A percentile compares a stretch with the other conserved stretches of the same genome.
These are phyloP conservation scores for Stereocaulon alpinum DNA, from an alignment of 495 filamentous ascomycete species.

Conservation along the genomic window DNA sequence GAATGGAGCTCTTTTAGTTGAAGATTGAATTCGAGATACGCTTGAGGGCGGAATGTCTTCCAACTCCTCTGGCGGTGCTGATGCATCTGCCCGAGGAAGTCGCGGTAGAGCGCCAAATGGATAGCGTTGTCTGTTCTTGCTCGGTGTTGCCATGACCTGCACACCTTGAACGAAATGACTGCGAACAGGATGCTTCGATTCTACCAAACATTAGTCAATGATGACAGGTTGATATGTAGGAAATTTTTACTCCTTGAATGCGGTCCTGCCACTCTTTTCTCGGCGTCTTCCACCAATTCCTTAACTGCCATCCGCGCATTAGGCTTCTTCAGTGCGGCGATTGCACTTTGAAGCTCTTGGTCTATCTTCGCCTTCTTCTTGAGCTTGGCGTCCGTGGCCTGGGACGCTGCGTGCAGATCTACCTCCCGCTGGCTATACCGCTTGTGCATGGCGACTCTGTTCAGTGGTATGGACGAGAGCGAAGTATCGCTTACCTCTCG, in stretches of 20 bases:
- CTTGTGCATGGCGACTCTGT: conserved; percentile 47
- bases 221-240: neutral
- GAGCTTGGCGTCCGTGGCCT: conserved; percentile 52
- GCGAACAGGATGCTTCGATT: conserved; percentile 55
- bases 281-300: conserved; percentile 24
- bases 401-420: conserved; percentile 48
- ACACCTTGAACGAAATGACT: conserved; percentile 49
- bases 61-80: conserved; percentile 19
- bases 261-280: conserved; percentile 15
- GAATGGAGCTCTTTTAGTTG: conserved; percentile 3
- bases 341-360: conserved; percentile 70
- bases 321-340: conserved; percentile 72
- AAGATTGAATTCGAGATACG: conserved; percentile 22
- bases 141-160: conserved; percentile 72
- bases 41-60: conserved; percentile 25
- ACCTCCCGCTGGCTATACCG: conserved; percentile 57
- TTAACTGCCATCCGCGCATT: conserved; percentile 61
- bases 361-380: conserved; percentile 58
- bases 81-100: conserved; percentile 6
- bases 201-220: conserved; percentile 13
- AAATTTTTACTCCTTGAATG: conserved; percentile 17
- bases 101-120: conserved; percentile 25
- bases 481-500: conserved; percentile 54
- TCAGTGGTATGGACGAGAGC: conserved; percentile 39
- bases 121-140: conserved; percentile 42